Percentiles rank a stretch among this genome's conserved stretches.
Evolutionary conservation across 371 early-diverging fungal genomes (phyloP).

Genomic region (Mortierella sp.): DNA sequence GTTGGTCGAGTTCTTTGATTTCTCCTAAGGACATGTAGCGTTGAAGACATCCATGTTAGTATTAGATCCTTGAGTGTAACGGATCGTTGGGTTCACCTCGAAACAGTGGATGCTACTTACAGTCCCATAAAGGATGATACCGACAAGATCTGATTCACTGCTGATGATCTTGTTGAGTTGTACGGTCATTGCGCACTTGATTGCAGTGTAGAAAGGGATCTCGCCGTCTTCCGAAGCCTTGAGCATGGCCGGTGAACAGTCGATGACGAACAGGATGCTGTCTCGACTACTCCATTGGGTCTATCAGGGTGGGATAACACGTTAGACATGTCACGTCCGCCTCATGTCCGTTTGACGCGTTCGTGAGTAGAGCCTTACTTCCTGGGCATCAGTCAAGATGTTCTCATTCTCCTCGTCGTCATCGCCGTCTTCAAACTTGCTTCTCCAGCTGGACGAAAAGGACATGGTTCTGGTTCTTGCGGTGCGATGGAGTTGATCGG

Average conservation of each 20-base stretch:
- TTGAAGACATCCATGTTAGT: no score
- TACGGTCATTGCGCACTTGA: constrained; percentile 61
- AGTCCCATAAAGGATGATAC: constrained; percentile 73
- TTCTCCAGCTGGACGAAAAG: constrained; percentile 47
- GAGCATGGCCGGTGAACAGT: constrained; percentile 71
- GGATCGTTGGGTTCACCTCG: no score
- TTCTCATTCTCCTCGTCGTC: constrained; percentile 51
- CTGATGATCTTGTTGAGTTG: constrained; percentile 67
- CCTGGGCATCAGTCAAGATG: constrained; percentile 46
- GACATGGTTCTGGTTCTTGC: constrained; percentile 7
- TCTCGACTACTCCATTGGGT: constrained; percentile 57
- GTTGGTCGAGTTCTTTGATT: constrained; percentile 57
- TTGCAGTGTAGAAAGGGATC: constrained; percentile 59
- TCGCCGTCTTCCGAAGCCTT: constrained; percentile 54
- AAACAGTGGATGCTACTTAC: constrained; percentile 52
- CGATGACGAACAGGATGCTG: constrained; percentile 73
- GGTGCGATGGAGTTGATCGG: background rate
- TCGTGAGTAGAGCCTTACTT: constrained; percentile 18
- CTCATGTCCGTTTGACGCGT: background rate
- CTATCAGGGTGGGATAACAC: background rate
- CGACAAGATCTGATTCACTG: constrained; percentile 66
- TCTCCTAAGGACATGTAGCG: background rate
- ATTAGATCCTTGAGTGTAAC: no score
- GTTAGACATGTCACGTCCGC: background rate
- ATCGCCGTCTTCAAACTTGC: constrained; percentile 27